Percentiles rank a stretch among this genome's conserved stretches.
phyloP scores from a whole-genome alignment of 2,329 filamentous ascomycete species.

The Ascocoryne sarcoides region DNA sequence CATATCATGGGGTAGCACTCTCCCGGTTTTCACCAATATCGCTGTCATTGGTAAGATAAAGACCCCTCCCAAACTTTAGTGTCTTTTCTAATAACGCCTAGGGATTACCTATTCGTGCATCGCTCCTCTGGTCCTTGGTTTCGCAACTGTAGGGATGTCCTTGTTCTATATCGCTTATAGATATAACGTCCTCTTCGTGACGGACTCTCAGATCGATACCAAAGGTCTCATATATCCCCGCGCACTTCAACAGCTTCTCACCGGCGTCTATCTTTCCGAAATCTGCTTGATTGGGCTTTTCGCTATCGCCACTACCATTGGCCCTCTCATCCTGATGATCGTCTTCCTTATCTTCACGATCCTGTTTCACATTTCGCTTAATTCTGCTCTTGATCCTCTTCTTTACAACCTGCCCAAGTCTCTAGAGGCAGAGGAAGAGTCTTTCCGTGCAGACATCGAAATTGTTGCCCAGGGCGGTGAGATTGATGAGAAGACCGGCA shows the following conservation, averaged over 20 bases:
- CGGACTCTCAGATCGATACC: constrained; percentile 73
- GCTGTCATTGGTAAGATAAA: constrained; percentile 61
- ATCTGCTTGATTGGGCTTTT: constrained; percentile 81
- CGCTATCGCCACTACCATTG: constrained; percentile 55
- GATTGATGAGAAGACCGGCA: constrained; percentile 20
- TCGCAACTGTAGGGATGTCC: constrained; percentile 68
- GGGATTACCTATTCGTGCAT: constrained; percentile 82
- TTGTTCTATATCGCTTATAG: constrained; percentile 82
- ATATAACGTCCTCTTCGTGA: constrained; percentile 86
- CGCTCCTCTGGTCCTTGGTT: constrained; percentile 74
- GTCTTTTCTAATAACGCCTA: constrained; percentile 27
- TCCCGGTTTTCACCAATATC: constrained; percentile 75
- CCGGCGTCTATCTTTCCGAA: constrained; percentile 75
- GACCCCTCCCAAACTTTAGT: neutral
- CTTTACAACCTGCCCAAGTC: constrained; percentile 72
- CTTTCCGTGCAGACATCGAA: constrained; percentile 16
- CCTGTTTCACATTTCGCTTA: constrained; percentile 67
- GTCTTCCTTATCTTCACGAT: constrained; percentile 65
- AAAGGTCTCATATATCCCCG: constrained; percentile 81
- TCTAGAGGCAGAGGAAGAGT: constrained; percentile 49
- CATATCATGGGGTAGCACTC: constrained; percentile 75
- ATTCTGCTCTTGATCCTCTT: constrained; percentile 65
- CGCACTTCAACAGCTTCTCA: constrained; percentile 78
- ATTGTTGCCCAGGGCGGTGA: constrained; percentile 4
- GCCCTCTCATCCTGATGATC: constrained; percentile 68